Evolutionary conservation across 352 stramenopile genomes (phyloP), one percentile per base, ranked within the genome.

Genomic region (Phytophthora ohioensis): DNA sequence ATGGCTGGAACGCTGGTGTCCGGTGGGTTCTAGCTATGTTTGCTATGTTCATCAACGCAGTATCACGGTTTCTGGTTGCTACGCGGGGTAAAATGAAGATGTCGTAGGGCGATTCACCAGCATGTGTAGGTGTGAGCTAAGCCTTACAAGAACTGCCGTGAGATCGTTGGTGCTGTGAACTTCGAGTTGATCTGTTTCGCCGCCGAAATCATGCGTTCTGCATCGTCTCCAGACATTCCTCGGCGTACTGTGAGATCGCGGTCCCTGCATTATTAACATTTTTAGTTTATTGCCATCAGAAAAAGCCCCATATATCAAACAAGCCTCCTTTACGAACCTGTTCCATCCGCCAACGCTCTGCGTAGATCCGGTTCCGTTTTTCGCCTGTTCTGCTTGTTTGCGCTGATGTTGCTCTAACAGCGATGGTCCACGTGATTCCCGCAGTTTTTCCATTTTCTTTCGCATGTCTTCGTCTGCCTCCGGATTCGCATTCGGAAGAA

Each of bases 181-280:
- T 93, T 93, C 59, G 86, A 92, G 64, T 91, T 91, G 55, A 96
- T 93, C 52, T 92, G 72, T 56, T 89, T 87, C 8, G 87, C 91
- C 17, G 86, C 82, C 13, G 80, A 77, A 62, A 96, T 90, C 76
- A 96, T 91, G 34, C 80, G 75, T 8, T 90, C 73, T 9, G 89
- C 89, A 41, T 91, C 82, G 35, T 91, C 82, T 27, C 75, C 69
- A 39, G 84, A 91, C 73, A 96, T 87, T n/a, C 81, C 75, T 41
- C 81, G 71, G 30, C 86, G 77, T 46, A 62, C 71, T 13, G 75
- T 78, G 49, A 96, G 69, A 61, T 96, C 89, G 2, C 89, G 87
- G 8, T 95, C 87, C 63, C 89, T 93, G 56, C 54, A 66, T 57
- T 13, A 9, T 27, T 38, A 65, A 36, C 13, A 49, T 2, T 55